A percentile compares a stretch with the other conserved stretches of the same genome.
Evolutionary conservation across 345 rosid species (phyloP).

Genomic region (Populus nigra): DNA sequence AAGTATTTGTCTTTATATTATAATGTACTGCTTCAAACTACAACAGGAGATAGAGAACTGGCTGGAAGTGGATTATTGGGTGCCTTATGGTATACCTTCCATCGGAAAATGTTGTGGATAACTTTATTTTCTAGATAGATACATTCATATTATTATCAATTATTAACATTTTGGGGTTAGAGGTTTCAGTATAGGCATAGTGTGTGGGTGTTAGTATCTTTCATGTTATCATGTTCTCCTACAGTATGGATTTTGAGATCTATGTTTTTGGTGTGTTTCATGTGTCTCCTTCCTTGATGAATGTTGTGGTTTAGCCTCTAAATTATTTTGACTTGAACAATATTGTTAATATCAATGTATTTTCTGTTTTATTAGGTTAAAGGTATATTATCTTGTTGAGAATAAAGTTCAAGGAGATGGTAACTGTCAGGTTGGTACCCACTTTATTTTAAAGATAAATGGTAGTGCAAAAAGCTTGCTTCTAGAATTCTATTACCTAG

Average conservation of each 20-base stretch:
- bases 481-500: not conserved
- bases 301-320: not conserved
- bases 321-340: not conserved
- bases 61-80: not conserved
- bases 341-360: not conserved
- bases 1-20: not conserved
- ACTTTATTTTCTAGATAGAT: not conserved
- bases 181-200: not conserved
- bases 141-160: not conserved
- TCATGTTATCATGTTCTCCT: not conserved
- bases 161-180: not conserved
- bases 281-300: not conserved
- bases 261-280: not conserved
- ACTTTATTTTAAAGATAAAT: not conserved
- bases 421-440: conserved; percentile 61
- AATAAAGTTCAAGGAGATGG: conserved; percentile 71
- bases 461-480: not conserved
- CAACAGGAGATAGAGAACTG: not conserved
- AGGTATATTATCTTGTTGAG: conserved; percentile 54
- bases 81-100: too few species aligned
- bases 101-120: not conserved
- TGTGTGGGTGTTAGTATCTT: not conserved
- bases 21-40: not conserved
- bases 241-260: not conserved
- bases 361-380: conserved; percentile 38